Evolutionary conservation across 1,284 basidiomycete species (phyloP).

Genomic region (Sporisorium graminicola): DNA sequence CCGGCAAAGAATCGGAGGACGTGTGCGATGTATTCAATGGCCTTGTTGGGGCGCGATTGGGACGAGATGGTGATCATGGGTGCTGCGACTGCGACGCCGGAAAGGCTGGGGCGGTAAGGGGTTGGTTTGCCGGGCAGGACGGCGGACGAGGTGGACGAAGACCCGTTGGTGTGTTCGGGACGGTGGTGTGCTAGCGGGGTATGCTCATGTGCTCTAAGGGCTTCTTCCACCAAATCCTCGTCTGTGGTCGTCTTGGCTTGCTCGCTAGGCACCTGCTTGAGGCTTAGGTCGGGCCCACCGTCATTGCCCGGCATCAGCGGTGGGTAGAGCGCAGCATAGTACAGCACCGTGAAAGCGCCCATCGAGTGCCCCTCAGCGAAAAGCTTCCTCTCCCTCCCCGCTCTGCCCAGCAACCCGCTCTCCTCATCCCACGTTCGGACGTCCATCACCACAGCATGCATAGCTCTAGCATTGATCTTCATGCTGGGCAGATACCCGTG

Average conservation of each 20-base stretch:
- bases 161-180: constrained; percentile 11
- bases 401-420: constrained; percentile 22
- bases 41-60: constrained; percentile 69
- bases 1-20: constrained; percentile 70
- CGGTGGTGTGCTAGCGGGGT: constrained; percentile 27
- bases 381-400: constrained; percentile 56
- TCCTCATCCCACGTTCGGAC: constrained; percentile 62
- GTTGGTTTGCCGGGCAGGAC: constrained; percentile 25
- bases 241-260: constrained; percentile 33
- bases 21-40: constrained; percentile 70
- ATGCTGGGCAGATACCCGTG: constrained; percentile 72
- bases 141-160: constrained; percentile 3
- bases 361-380: constrained; percentile 71
- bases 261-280: constrained; percentile 41
- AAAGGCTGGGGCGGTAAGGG: constrained; percentile 46
- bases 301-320: constrained; percentile 41
- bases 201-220: constrained; percentile 30
- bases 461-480: constrained; percentile 70
- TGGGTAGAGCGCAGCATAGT: constrained; percentile 66
- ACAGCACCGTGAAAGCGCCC: constrained; percentile 71
- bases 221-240: constrained; percentile 32
- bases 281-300: constrained; percentile 39
- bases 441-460: constrained; percentile 72
- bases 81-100: constrained; percentile 71
- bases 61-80: constrained; percentile 71